A percentile compares a stretch with the other conserved stretches of the same genome.
Conservation (phyloP, 257 asterid genomes). For the Buddleja alternifolia region DNA sequence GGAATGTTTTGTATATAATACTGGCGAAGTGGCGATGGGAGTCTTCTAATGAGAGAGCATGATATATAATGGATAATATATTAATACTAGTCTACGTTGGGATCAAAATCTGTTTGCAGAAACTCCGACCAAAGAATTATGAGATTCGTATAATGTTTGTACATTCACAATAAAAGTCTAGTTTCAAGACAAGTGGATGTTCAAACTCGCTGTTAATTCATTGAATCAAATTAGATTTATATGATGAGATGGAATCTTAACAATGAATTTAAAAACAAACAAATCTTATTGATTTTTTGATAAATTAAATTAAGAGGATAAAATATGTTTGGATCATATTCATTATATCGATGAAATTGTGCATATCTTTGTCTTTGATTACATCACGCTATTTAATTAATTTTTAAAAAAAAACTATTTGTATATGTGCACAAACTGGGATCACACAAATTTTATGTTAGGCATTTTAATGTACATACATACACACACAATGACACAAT, state of each 20-base stretch:
- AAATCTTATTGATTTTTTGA: not conserved
- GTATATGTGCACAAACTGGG: no score
- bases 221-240: not conserved
- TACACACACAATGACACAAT: no score
- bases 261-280: not conserved
- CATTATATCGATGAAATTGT: slow-evolving; percentile 4
- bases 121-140: slow-evolving; percentile 18
- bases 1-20: no score
- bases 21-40: no score
- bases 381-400: not conserved
- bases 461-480: no score
- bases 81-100: slow-evolving; percentile 2
- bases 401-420: no score
- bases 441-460: no score
- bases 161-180: no score
- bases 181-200: not conserved
- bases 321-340: not conserved
- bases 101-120: slow-evolving; percentile 18
- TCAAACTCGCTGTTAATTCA: not conserved
- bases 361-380: not conserved
- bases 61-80: no score
- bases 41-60: no score
- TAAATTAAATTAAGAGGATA: not conserved
- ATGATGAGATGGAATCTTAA: not conserved
- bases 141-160: slow-evolving; percentile 4